phyloP scores from a whole-genome alignment of 768 basidiomycete species.

The Podaxis mareebaensis region DNA sequence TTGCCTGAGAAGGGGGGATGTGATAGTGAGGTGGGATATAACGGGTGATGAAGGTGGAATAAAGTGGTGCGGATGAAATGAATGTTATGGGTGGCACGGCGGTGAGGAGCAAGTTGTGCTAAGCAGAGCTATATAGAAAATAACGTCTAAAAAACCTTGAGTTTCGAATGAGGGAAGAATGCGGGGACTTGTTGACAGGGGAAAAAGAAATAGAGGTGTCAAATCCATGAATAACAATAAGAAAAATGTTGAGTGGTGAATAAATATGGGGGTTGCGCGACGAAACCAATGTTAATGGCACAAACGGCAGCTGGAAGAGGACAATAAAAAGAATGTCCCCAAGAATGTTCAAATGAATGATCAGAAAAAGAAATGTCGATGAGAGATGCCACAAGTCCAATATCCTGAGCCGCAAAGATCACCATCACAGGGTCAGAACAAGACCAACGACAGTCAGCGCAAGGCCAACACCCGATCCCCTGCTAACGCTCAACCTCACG shows the following conservation, averaged over 20 bases:
- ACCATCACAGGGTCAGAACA: slow-evolving; percentile 12
- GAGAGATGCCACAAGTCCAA: neutral
- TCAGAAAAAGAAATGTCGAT: neutral
- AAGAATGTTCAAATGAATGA: neutral
- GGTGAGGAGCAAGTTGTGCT: neutral
- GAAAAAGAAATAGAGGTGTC: neutral
- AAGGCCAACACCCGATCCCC: slow-evolving; percentile 6
- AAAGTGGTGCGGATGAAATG: neutral
- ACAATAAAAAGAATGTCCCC: neutral
- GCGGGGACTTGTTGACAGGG: neutral
- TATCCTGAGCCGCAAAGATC: neutral
- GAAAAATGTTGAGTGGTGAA: neutral
- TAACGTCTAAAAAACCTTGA: neutral
- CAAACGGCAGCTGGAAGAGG: neutral
- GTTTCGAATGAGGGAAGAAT: neutral
- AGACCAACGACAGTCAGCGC: neutral
- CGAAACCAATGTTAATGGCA: neutral
- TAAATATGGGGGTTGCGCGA: neutral
- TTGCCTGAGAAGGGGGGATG: neutral
- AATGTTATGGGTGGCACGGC: neutral
- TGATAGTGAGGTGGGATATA: neutral
- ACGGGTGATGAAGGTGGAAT: neutral
- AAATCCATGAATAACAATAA: neutral
- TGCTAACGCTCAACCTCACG: neutral
- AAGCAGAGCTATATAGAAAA: neutral